Conservation (phyloP, 2,329 filamentous ascomycete species). For the Colletotrichum karsti region DNA sequence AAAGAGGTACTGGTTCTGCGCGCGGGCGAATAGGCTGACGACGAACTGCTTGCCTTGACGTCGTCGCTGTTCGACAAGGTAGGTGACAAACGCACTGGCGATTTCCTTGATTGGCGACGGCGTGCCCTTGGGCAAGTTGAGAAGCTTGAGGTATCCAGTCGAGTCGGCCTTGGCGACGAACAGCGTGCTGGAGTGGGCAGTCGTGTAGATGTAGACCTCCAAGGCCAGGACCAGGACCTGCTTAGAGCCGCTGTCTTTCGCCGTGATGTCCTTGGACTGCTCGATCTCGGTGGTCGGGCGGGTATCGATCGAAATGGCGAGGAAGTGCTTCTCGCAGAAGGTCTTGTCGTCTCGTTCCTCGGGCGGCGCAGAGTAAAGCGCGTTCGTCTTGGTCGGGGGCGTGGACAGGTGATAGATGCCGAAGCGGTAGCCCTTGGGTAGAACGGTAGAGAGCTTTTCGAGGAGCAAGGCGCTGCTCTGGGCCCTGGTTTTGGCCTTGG, state of each 20-base stretch:
- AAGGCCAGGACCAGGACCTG: constrained; percentile 82
- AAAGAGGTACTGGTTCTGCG: constrained; percentile 94
- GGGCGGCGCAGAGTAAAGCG: constrained; percentile 83
- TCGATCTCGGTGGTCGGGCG: constrained; percentile 28
- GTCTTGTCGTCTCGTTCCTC: constrained; percentile 78
- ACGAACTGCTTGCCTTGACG: constrained; percentile 74
- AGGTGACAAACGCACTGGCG: constrained; percentile 78
- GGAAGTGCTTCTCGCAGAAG: constrained; percentile 85
- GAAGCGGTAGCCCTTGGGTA: constrained; percentile 67
- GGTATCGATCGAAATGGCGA: constrained; percentile 58
- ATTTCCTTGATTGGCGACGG: constrained; percentile 80
- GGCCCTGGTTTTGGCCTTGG: constrained; percentile 25
- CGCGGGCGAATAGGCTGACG: constrained; percentile 89
- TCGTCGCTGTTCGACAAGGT: constrained; percentile 74
- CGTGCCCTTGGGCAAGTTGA: constrained; percentile 68
- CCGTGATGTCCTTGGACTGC: constrained; percentile 34
- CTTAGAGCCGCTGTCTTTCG: constrained; percentile 32
- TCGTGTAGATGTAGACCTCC: constrained; percentile 89
- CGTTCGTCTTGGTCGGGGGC: constrained; percentile 75
- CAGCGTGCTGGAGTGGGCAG: constrained; percentile 80
- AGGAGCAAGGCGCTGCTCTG: constrained; percentile 40
- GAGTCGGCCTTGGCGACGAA: constrained; percentile 98
- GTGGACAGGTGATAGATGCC: constrained; percentile 89
- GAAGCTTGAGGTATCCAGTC: constrained; percentile 81
- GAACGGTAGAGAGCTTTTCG: constrained; percentile 54